phyloP scores from a whole-genome alignment of 345 rosid genomes.

The Jatropha curcas region DNA sequence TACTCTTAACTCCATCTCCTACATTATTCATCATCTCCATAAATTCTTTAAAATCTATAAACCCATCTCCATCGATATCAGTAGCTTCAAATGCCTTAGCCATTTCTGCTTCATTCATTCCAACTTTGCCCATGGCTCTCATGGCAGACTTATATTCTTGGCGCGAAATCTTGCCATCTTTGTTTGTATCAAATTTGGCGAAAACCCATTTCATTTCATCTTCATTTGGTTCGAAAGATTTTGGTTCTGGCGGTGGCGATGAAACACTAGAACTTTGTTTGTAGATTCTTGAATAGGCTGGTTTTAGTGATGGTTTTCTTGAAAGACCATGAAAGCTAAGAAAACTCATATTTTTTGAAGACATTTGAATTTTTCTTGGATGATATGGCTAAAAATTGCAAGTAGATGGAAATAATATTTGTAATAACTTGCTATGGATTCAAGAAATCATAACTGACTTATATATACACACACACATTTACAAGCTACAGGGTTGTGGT shows the following conservation, averaged over 20 bases:
- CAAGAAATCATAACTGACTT: not conserved
- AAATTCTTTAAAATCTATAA: slow-evolving; percentile 26
- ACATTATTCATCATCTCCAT: slow-evolving; percentile 19
- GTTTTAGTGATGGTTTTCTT: slow-evolving; percentile 22
- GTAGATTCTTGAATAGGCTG: slow-evolving; percentile 16
- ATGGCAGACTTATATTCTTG: slow-evolving; percentile 18
- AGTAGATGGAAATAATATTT: too few relatives aligned
- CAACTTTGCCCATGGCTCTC: slow-evolving; percentile 15
- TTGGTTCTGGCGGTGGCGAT: slow-evolving; percentile 14
- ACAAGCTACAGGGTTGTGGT: too few relatives aligned
- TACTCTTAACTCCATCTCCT: slow-evolving; percentile 17
- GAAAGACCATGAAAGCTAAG: slow-evolving; percentile 29
- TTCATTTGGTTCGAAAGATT: slow-evolving; percentile 23
- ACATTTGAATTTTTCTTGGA: slow-evolving; percentile 11
- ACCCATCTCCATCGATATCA: slow-evolving; percentile 24
- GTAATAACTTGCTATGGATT: not conserved
- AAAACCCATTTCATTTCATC: slow-evolving; percentile 48
- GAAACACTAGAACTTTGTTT: too few relatives aligned
- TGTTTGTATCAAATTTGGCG: slow-evolving; percentile 23
- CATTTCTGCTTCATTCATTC: slow-evolving; percentile 18
- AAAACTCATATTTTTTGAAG: slow-evolving; percentile 20
- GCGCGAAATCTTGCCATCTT: slow-evolving; percentile 32
- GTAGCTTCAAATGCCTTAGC: slow-evolving; percentile 22
- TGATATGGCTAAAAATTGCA: too few relatives aligned
- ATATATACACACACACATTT: too few relatives aligned